Evolutionary conservation across 495 filamentous ascomycete species (phyloP), one percentile per base, ranked within the genome.

Genomic region (Collariella sp.): DNA sequence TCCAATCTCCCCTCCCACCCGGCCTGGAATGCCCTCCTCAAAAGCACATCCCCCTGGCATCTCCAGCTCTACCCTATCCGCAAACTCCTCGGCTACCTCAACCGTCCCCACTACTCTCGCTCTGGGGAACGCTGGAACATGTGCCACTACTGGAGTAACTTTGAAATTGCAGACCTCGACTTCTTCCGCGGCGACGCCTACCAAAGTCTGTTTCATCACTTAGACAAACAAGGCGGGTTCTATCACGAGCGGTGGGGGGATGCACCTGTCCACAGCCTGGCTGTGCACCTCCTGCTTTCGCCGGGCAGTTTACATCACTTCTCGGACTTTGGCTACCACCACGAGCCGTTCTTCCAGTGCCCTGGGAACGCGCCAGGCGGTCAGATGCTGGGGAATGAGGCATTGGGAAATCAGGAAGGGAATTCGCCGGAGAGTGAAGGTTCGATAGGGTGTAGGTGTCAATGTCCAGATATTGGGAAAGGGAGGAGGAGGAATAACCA

Each of bases 91-190:
- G 63, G 63, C 48, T 65, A 61, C 63, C 67, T 75, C 29, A 57
- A 68, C 29, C 2, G 1, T 7, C 7, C 50, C 1, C 67, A 72
- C 46, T 66, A 66, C 48, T 66, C 72, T 39, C 36, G 54, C 0
- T 4, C 58, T 33, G 74, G 71, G 26, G 70, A 74, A 38, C 53
- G 63, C 33, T 80, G 78, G 70, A 80, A 73, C 50, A 59, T 73
- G 16, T 80, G 78, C 54, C 78, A 80, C 59, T 80, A 79, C 56
- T 80, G 78, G 78, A 77, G 72, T 58, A 80, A 80, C 50, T 81
- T 80, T 29, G 78, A 81, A 60, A 79, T 81, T 52, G 78, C 72
- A 47, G 67, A 74, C 52, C 62, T 81, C 13, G 75, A 76, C 45
- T 79, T 80, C 53, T 81, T 77, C 60, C 69, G 78, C 15, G 58